Percentiles rank a stretch among this genome's conserved stretches.
Evolutionary conservation across 1,284 basidiomycete species (phyloP).

Genomic region (Papiliotrema flavescens): DNA sequence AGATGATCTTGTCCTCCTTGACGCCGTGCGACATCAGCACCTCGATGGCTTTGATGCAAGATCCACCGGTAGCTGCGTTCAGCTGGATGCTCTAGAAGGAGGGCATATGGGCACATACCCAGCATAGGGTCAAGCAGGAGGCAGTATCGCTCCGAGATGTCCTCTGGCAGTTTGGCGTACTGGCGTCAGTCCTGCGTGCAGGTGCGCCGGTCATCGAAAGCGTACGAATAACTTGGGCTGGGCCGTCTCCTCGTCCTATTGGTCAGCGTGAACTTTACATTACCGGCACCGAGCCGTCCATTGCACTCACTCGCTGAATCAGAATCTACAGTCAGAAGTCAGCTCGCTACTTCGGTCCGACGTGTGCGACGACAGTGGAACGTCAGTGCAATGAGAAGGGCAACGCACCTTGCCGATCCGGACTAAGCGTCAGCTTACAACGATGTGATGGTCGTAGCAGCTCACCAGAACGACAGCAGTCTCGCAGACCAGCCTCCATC

Average conservation of each 20-base stretch:
- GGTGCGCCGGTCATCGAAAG: neutral
- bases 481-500: slow-evolving; percentile 90
- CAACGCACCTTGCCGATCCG: slow-evolving; percentile 47
- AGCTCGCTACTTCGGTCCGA: slow-evolving; percentile 6
- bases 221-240: slow-evolving; percentile 74
- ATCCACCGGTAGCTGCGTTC: slow-evolving; percentile 82
- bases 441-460: neutral
- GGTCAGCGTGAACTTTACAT: neutral
- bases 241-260: slow-evolving; percentile 84
- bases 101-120: slow-evolving; percentile 55
- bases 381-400: neutral
- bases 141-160: slow-evolving; percentile 87
- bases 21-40: slow-evolving; percentile 88
- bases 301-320: slow-evolving; percentile 73
- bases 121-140: slow-evolving; percentile 97
- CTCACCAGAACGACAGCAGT: slow-evolving; percentile 66
- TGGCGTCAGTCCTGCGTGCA: slow-evolving; percentile 14
- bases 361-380: neutral
- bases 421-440: slow-evolving; percentile 22
- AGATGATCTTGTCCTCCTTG: slow-evolving; percentile 75
- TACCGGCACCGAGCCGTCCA: neutral
- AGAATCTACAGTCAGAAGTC: slow-evolving; percentile 61
- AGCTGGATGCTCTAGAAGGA: neutral
- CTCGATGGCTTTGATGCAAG: slow-evolving; percentile 95
- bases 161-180: slow-evolving; percentile 78